A percentile compares a stretch with the other conserved stretches of the same genome.
Evolutionary conservation across 2,329 filamentous ascomycete genomes (phyloP).

Genomic region (Phyllosticta citrichinensis): DNA sequence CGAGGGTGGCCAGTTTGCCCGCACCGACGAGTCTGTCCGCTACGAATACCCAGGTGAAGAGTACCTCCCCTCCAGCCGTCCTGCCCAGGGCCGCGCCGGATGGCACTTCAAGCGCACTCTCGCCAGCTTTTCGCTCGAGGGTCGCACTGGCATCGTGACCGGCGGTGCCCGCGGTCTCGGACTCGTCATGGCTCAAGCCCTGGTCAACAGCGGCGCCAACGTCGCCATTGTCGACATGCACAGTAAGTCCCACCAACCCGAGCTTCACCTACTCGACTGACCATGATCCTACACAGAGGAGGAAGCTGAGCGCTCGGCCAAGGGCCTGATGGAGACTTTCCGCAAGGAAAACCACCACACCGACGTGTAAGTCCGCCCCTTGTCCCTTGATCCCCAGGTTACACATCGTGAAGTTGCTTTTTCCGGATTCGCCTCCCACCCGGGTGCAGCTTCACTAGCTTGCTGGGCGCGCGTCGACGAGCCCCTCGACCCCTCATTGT

Average conservation of each 20-base stretch:
- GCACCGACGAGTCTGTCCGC: slow-evolving; percentile 68
- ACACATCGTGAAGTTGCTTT: background rate
- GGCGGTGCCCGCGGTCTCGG: slow-evolving; percentile 84
- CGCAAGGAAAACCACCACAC: slow-evolving; percentile 68
- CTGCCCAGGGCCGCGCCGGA: slow-evolving; percentile 66
- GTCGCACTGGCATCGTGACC: slow-evolving; percentile 74
- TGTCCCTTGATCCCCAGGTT: background rate
- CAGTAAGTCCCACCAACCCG: slow-evolving; percentile 42
- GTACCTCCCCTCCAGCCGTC: slow-evolving; percentile 59
- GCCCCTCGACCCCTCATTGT: background rate
- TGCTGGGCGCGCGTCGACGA: background rate
- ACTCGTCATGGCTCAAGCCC: slow-evolving; percentile 83
- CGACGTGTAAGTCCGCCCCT: slow-evolving; percentile 42
- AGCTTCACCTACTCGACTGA: background rate
- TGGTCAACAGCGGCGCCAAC: slow-evolving; percentile 79
- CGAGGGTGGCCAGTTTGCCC: slow-evolving; percentile 54
- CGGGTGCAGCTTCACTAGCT: too few relatives aligned
- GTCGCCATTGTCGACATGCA: slow-evolving; percentile 92
- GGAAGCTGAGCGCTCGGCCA: slow-evolving; percentile 69
- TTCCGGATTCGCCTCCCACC: background rate
- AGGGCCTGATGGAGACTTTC: slow-evolving; percentile 65
- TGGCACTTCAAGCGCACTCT: slow-evolving; percentile 78
- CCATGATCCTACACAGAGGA: slow-evolving; percentile 48
- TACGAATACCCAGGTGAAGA: slow-evolving; percentile 69
- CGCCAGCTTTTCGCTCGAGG: slow-evolving; percentile 76